Conservation (phyloP, 2,329 filamentous ascomycete genomes). For the Didymella segeticola region DNA sequence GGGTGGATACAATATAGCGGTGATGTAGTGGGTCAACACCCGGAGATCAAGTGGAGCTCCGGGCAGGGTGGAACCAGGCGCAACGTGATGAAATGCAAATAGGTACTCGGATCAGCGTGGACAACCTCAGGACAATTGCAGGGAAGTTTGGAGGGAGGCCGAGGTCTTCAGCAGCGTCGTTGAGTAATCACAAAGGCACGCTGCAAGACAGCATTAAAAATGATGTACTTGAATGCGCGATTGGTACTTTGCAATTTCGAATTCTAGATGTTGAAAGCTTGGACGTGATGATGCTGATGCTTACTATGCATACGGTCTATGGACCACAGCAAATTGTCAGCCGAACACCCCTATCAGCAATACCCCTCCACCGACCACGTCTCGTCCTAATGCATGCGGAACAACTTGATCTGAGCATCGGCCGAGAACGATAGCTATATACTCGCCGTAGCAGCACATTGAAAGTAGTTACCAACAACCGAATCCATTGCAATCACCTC, state of each 20-base stretch:
- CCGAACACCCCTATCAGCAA: slow-evolving; percentile 15
- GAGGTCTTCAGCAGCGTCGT: neutral
- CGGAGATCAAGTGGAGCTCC: slow-evolving; percentile 11
- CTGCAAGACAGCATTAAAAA: neutral
- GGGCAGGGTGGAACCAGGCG: slow-evolving; percentile 5
- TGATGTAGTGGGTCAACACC: slow-evolving; percentile 6
- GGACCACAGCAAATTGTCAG: neutral
- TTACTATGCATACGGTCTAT: slow-evolving; percentile 12
- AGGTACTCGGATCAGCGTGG: neutral
- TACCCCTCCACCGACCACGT: slow-evolving; percentile 13
- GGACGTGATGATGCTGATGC: slow-evolving; percentile 7
- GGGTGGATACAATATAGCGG: slow-evolving; percentile 2
- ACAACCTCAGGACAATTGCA: neutral
- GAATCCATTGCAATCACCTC: neutral
- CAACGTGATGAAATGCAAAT: slow-evolving; percentile 12
- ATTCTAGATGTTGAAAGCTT: slow-evolving; percentile 12
- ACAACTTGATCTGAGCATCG: slow-evolving; percentile 8
- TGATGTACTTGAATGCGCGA: neutral
- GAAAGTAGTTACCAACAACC: neutral
- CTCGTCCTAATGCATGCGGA: slow-evolving; percentile 7
- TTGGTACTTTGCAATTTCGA: neutral
- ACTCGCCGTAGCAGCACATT: neutral
- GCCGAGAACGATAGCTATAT: slow-evolving; percentile 11
- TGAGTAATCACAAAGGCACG: neutral
- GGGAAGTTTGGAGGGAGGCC: neutral